phyloP scores from a whole-genome alignment of 352 stramenopile genomes.

The Aphanomyces euteiches region DNA sequence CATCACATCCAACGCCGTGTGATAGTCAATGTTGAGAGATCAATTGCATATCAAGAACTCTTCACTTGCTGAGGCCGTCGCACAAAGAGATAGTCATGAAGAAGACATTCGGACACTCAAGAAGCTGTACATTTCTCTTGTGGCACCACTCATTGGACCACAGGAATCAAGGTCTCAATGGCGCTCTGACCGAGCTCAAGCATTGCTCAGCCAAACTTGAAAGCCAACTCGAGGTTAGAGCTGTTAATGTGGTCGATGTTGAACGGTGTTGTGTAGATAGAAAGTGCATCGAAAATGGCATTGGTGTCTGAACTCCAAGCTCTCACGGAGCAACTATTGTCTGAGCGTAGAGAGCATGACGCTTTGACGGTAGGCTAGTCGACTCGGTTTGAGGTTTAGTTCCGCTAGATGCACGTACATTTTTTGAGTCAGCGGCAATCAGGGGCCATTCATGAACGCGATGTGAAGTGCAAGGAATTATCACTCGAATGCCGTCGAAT shows the following conservation, averaged over 20 bases:
- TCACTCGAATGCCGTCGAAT: constrained; percentile 1
- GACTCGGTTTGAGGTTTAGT: not conserved
- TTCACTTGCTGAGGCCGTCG: too few species aligned
- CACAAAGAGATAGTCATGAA: too few species aligned
- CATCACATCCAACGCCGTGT: too few species aligned
- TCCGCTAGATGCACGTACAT: not conserved
- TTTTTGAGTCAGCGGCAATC: not conserved
- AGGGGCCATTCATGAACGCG: constrained; percentile 6
- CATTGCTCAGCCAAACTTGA: not conserved
- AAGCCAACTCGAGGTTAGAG: not conserved
- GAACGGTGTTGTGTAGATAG: not conserved
- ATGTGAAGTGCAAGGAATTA: constrained; percentile 12
- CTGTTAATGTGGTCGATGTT: not conserved
- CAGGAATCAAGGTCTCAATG: constrained; percentile 8
- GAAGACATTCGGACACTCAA: too few species aligned
- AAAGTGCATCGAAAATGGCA: not conserved
- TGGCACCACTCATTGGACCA: too few species aligned
- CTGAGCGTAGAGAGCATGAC: constrained; percentile 2
- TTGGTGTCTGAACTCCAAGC: not conserved
- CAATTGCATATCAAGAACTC: too few species aligned
- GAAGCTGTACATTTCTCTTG: too few species aligned
- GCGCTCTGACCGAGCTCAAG: not conserved
- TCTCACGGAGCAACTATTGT: not conserved
- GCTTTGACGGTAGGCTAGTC: not conserved
- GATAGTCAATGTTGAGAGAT: too few species aligned